Evolutionary conservation across 352 stramenopile species (phyloP).

Genomic region (Phytophthora aleatoria): DNA sequence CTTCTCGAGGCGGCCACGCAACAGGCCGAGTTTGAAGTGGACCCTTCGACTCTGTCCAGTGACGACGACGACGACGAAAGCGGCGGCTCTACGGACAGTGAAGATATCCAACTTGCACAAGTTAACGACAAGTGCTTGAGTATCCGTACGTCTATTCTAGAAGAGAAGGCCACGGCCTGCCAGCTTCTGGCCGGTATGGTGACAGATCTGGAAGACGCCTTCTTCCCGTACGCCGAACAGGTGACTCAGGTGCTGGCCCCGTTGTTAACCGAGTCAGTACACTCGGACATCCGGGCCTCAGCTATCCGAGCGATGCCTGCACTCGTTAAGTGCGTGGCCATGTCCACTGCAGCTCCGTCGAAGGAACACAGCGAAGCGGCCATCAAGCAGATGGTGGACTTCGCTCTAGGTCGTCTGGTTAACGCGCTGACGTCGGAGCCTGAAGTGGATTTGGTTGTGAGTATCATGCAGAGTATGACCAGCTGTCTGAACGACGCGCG

Average conservation of each 20-base stretch:
- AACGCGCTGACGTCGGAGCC: slow-evolving; percentile 81
- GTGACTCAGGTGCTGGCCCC: slow-evolving; percentile 83
- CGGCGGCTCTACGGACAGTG: slow-evolving; percentile 48
- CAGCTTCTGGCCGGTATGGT: slow-evolving; percentile 81
- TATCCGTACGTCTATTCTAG: slow-evolving; percentile 81
- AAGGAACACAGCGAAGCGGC: slow-evolving; percentile 40
- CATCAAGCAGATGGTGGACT: slow-evolving; percentile 88
- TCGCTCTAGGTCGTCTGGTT: slow-evolving; percentile 77
- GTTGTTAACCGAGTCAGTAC: slow-evolving; percentile 83
- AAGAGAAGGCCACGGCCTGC: slow-evolving; percentile 86
- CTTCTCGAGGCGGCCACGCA: slow-evolving; percentile 78
- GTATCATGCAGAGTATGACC: slow-evolving; percentile 89
- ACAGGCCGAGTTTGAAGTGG: slow-evolving; percentile 86
- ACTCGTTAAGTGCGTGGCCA: slow-evolving; percentile 75
- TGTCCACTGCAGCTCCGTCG: slow-evolving; percentile 43
- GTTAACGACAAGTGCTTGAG: slow-evolving; percentile 85
- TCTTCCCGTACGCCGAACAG: slow-evolving; percentile 88
- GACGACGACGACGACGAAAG: slow-evolving; percentile 68
- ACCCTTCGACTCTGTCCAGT: slow-evolving; percentile 51
- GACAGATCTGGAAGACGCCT: slow-evolving; percentile 77
- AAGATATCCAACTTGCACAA: slow-evolving; percentile 85
- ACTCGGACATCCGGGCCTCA: slow-evolving; percentile 84
- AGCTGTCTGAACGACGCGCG: slow-evolving; percentile 61
- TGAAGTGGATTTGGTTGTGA: slow-evolving; percentile 84
- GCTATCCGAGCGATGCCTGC: slow-evolving; percentile 82